Base-by-base conservation (phyloP, 768 basidiomycete species). In the Leucocoprinus sp. region DNA sequence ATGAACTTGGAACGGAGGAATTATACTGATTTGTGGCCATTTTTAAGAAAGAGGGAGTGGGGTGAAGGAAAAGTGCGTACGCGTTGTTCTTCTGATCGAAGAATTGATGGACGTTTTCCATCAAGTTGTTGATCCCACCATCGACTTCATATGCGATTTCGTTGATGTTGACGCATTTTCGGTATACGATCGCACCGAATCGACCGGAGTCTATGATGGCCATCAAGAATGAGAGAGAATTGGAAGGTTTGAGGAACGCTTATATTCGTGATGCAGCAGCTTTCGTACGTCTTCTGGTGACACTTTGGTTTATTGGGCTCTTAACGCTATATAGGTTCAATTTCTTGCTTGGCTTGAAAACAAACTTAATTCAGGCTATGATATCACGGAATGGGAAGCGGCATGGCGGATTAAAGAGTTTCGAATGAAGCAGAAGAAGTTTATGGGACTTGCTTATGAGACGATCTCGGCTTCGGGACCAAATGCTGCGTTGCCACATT, bases 401-500 rank as follows among this genome's bases (percentile, higher is more conserved):
- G 88, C 80, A 1, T 88, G 82, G 60, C 77, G 87, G 43, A 66
- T 96, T 46, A 84, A 81, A 0, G 81, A 86, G 63, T 88, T 77
- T 60, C 72, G 91, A 50, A 68, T 76, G 55, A 72, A 78, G 56
- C 71, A 76, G 53, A 81, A 82, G 63, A 66, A 84, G 52, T 90
- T 82, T 58, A 80, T 80, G 78, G 88, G 89, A 4, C 77, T 88
- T 14, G 90, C 90, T 5, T 93, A 93, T 53, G 85, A 88, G 63
- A 88, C 82, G 45, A 95, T 97, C 50, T 88, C 84, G 18, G 95
- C 88, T 2, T 81, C 77, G 29, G 95, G 93, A 2, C 72, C 87
- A 2, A 95, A 99, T 59, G 93, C 89, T 45, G 96, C 95, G 14
- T 65, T 97, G 18, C 93, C 96, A 3, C 96, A 99, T 64, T 98